Evolutionary conservation across 2,329 filamentous ascomycete genomes (phyloP).

Genomic region (Scolecobasidium constrictum): DNA sequence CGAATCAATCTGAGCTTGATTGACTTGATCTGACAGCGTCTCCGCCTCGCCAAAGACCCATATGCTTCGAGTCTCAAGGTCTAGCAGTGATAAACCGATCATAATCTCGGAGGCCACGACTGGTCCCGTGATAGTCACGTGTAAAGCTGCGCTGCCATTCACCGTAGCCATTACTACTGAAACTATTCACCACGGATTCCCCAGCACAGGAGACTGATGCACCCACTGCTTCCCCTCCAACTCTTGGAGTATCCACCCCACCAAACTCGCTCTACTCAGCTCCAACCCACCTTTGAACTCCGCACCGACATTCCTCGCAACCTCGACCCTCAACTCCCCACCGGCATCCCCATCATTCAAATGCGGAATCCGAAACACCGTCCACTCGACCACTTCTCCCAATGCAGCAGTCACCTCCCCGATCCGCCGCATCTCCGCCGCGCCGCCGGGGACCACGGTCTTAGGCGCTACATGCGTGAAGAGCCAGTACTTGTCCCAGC

Average conservation of each 20-base stretch:
- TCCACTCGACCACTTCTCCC: conserved; percentile 11
- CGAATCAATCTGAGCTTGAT: too few species aligned
- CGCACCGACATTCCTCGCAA: conserved; percentile 4
- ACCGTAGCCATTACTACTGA: too few species aligned
- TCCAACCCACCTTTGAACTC: conserved; percentile 7
- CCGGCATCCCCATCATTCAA: conserved; percentile 6
- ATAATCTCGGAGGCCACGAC: too few species aligned
- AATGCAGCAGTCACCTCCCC: background rate
- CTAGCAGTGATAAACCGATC: too few species aligned
- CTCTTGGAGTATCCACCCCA: conserved; percentile 11
- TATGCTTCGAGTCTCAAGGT: too few species aligned
- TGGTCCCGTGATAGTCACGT: too few species aligned
- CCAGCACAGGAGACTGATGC: conserved; percentile 8
- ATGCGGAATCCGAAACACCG: conserved; percentile 11
- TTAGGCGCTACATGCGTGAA: background rate
- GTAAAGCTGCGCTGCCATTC: too few species aligned
- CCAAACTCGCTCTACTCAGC: conserved; percentile 9
- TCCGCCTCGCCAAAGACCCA: too few species aligned
- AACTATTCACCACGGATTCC: conserved; percentile 18
- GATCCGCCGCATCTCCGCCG: conserved; percentile 6
- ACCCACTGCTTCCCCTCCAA: conserved; percentile 11
- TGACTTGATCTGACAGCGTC: too few species aligned
- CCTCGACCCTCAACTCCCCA: conserved; percentile 2
- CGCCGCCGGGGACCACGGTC: conserved; percentile 2
- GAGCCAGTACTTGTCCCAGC: background rate